Percentiles rank a stretch among this genome's conserved stretches.
These are phyloP conservation scores for Zygosaccharomyces sapae DNA, from an alignment of 1,139 yeast genomes.

Conservation along the genomic window DNA sequence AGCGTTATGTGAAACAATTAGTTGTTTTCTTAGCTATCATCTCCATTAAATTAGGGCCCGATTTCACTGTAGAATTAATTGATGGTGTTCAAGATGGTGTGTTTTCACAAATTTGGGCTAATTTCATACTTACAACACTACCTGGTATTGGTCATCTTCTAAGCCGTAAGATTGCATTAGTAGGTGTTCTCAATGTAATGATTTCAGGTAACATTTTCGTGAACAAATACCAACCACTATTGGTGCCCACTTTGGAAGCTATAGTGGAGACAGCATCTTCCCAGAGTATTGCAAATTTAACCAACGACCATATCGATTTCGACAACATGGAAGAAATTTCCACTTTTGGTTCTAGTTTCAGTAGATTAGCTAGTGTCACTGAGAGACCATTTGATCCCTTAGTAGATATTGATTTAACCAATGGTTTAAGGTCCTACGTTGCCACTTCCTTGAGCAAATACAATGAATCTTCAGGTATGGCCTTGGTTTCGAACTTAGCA, in stretches of 20 bases:
- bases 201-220: slow-evolving; percentile 35
- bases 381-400: slow-evolving; percentile 66
- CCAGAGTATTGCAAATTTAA: slow-evolving; percentile 35
- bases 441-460: slow-evolving; percentile 36
- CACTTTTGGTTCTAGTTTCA: slow-evolving; percentile 81
- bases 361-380: slow-evolving; percentile 63
- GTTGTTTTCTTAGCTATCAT: slow-evolving; percentile 59
- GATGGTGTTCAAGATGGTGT: slow-evolving; percentile 41
- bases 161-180: slow-evolving; percentile 70
- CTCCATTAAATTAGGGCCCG: slow-evolving; percentile 41
- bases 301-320: slow-evolving; percentile 38
- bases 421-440: slow-evolving; percentile 39
- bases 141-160: slow-evolving; percentile 59
- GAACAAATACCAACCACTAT: slow-evolving; percentile 44
- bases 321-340: slow-evolving; percentile 42
- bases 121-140: slow-evolving; percentile 66
- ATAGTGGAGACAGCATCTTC: slow-evolving; percentile 45
- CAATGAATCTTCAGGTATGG: slow-evolving; percentile 28
- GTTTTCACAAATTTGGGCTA: slow-evolving; percentile 59
- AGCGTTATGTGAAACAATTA: slow-evolving; percentile 70
- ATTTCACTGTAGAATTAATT: slow-evolving; percentile 40
- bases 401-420: slow-evolving; percentile 43
- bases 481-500: slow-evolving; percentile 31
- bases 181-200: slow-evolving; percentile 66
- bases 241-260: slow-evolving; percentile 50